Evolutionary conservation across 495 filamentous ascomycete genomes (phyloP).

Genomic region (Xylaria cubensis): DNA sequence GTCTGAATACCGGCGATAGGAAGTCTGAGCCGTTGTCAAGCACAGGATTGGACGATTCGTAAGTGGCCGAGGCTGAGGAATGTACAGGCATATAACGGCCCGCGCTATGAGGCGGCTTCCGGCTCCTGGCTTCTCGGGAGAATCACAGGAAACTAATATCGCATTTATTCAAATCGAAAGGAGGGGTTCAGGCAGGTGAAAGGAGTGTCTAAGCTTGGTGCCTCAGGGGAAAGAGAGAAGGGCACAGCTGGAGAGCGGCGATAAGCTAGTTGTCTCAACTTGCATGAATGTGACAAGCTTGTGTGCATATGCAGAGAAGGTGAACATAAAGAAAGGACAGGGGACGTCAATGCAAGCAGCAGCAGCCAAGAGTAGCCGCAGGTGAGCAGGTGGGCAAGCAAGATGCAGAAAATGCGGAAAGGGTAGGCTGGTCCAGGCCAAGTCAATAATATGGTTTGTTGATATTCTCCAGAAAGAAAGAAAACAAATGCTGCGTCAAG

Average conservation of each 20-base stretch:
- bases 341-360: conserved; percentile 41
- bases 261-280: conserved; percentile 24
- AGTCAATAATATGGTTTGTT: conserved; percentile 32
- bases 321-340: conserved; percentile 39
- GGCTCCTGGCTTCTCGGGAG: not conserved
- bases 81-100: conserved; percentile 17
- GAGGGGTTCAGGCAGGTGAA: not conserved
- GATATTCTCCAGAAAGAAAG: conserved; percentile 18
- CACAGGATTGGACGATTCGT: not conserved
- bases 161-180: not conserved
- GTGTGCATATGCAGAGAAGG: conserved; percentile 29
- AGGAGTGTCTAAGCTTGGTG: conserved; percentile 33
- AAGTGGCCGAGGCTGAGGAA: conserved; percentile 5
- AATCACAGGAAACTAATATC: not conserved
- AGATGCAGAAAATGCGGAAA: conserved; percentile 1
- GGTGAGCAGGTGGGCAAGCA: conserved; percentile 26
- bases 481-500: conserved; percentile 1
- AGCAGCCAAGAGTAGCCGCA: conserved; percentile 14
- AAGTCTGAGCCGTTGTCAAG: conserved; percentile 4
- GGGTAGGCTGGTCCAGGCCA: not conserved
- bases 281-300: conserved; percentile 34
- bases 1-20: not conserved
- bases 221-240: conserved; percentile 29
- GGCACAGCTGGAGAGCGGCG: conserved; percentile 26
- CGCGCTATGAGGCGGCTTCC: conserved; percentile 19